phyloP scores from a whole-genome alignment of 108 stramenopile genomes.

The Stephanodiscus triporus region DNA sequence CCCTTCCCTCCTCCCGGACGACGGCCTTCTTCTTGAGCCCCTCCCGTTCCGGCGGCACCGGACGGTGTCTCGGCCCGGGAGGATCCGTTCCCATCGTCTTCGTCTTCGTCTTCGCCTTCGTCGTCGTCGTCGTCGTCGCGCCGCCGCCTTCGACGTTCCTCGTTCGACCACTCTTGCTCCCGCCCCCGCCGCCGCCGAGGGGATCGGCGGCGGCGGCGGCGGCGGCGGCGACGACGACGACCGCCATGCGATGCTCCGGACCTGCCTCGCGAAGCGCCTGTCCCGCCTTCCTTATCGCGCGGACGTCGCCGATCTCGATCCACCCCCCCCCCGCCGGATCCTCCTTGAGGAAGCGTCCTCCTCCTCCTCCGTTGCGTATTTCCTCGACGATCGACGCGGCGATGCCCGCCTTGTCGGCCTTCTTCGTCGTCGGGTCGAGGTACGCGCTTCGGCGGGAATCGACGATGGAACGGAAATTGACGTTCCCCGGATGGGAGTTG shows the following conservation, averaged over 20 bases:
- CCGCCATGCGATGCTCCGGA: constrained; percentile 75
- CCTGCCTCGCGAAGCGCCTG: constrained; percentile 87
- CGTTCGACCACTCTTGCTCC: too few species aligned
- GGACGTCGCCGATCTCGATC: constrained; percentile 87
- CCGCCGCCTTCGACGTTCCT: too few species aligned
- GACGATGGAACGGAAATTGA: constrained; percentile 79
- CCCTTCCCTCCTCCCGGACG: neutral
- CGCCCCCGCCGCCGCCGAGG: neutral
- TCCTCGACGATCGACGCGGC: constrained; percentile 67
- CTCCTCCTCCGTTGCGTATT: constrained; percentile 65
- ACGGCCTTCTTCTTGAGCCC: neutral
- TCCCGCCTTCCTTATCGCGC: constrained; percentile 86
- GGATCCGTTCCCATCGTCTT: constrained; percentile 15
- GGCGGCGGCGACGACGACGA: constrained; percentile 19
- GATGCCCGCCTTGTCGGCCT: constrained; percentile 85
- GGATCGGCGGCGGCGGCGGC: neutral
- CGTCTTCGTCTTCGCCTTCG: neutral
- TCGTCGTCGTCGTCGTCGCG: constrained; percentile 1
- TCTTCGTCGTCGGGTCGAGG: constrained; percentile 73
- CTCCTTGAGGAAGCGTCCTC: constrained; percentile 86
- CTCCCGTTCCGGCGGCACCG: constrained; percentile 25
- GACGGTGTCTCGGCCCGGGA: constrained; percentile 24
- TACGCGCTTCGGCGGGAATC: constrained; percentile 66
- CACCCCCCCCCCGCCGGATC: constrained; percentile 67
- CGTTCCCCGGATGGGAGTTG: constrained; percentile 88